Evolutionary conservation across 176 grass and related monocot genomes (phyloP), one percentile per base, ranked within the genome.

Genomic region (Eleusine indica): DNA sequence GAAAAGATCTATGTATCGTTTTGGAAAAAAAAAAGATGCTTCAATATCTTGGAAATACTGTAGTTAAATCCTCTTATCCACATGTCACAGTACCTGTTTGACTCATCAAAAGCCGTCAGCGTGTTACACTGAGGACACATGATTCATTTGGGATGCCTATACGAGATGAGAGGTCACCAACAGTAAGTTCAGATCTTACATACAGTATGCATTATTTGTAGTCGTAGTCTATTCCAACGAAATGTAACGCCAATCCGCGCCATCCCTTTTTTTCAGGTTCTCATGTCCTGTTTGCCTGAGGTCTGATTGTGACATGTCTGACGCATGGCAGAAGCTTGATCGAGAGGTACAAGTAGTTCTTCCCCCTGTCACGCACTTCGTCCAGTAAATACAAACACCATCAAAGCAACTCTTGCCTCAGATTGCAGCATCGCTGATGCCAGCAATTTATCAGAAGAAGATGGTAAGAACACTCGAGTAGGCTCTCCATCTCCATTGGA

Each of bases 241-340:
- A 76, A 21, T 11, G 6, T 40, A 60, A 47, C 22, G 16, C 19
- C 25, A 80, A 86, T 32, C 68, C 74, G 54, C 22, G 16, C 1
- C 17, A 40, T 8, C 32, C 32, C 32, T 70, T 35, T 2, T 16
- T 35, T 2, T 16, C 86, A 96, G 91, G 71, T 96, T 91, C 76
- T 93, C 94, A 41, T 96, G 94, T 60, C 94, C 94, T 17, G 70
- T 93, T 29, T 96, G 94, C 88, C 84, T 89, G 44, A 90, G 74
- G 81, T 96, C 94, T 48, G 80, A 80, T 40, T 96, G 86, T 37
- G 91, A 96, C 77, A 96, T 96, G 94, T 92, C 88, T 18, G 73
- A 32, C 64, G 78, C 84, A 11, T 96, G 94, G 94, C 68, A 80
- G 70, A 96, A 85, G 71, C 88, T 93, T 21, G 94, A 96, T 80